These are phyloP conservation scores for Paramecium primaurelia DNA, from an alignment of 73 alveolate species.

Conservation along the genomic window DNA sequence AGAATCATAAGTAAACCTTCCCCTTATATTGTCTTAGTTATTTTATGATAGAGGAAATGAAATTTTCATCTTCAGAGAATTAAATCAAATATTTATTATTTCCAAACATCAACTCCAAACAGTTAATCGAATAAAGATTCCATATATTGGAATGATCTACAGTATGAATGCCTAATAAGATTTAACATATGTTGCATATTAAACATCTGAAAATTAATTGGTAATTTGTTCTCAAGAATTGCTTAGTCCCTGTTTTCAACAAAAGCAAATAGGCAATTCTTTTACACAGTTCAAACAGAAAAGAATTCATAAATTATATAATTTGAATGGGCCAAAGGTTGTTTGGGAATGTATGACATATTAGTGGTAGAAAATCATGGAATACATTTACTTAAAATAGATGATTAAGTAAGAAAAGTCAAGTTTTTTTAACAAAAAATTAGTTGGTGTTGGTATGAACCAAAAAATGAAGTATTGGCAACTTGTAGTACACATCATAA, in stretches of 20 bases:
- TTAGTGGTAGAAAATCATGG: slow-evolving; percentile 4
- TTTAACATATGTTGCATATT: not conserved
- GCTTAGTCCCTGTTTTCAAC: not conserved
- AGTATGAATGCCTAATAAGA: not conserved
- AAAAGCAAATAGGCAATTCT: not conserved
- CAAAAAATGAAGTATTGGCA: slow-evolving; percentile 3
- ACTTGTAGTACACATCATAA: not conserved
- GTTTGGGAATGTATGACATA: not conserved
- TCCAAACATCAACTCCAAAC: not conserved
- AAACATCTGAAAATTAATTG: not conserved
- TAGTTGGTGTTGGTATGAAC: slow-evolving; percentile 37
- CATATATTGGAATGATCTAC: not conserved
- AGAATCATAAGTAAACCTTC: not conserved
- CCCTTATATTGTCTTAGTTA: not conserved
- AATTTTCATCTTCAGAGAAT: not conserved
- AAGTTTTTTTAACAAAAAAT: not conserved
- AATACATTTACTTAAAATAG: slow-evolving; percentile 1
- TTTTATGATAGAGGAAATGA: slow-evolving; percentile 42
- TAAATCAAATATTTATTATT: not conserved
- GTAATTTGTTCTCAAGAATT: not conserved
- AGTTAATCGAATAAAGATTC: not conserved
- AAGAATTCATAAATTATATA: not conserved
- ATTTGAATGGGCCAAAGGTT: slow-evolving; percentile 43
- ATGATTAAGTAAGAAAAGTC: not conserved
- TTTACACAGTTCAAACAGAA: not conserved